Evolutionary conservation across 2,329 filamentous ascomycete species (phyloP), one percentile per base, ranked within the genome.

Genomic region (Apiospora rasikravindrae): DNA sequence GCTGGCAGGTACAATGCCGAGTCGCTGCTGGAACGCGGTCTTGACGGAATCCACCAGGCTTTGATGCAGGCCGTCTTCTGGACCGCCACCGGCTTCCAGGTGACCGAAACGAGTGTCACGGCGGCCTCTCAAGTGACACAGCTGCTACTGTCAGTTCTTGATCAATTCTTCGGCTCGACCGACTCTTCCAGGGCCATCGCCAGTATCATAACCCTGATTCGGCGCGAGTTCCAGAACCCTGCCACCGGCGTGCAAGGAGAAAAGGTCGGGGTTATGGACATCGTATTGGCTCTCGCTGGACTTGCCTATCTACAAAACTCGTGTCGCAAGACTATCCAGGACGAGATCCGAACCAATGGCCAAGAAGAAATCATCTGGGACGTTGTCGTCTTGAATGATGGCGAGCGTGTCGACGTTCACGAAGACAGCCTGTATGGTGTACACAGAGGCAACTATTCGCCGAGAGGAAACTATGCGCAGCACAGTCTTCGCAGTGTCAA

Each of bases 161-260:
- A 93, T 77, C 88, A 90, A 74, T 87, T 92, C 51, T 88, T 92
- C 40, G 91, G 91, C 19, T 91, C 89, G 2, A 92, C 91, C n/a
- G 91, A 93, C 78, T 91, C 90, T 2, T 92, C 90, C 1, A 83
- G 90, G 53, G 90, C 91, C 14, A 91, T 92, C 72, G 89, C 90
- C 2, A 90, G 89, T 78, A 92, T 93, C 76, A 86, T 92, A 74
- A 88, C 88, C 0, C 82, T 92, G 44, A 87, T 92, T 67, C 86
- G 89, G 42, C 86, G 89, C 72, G 91, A 92, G 78, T 91, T 92
- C 72, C 86, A 88, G 70, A 90, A 91, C 72, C 89, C 90, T 0
- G 86, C 88, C 11, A 91, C 89, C 0, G 90, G 89, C 6, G 82
- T 84, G 2, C 84, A 86, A 66, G 89, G 89, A 11, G 90, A 92